phyloP scores from a whole-genome alignment of 2,329 filamentous ascomycete genomes.

The Venturia carpophila region DNA sequence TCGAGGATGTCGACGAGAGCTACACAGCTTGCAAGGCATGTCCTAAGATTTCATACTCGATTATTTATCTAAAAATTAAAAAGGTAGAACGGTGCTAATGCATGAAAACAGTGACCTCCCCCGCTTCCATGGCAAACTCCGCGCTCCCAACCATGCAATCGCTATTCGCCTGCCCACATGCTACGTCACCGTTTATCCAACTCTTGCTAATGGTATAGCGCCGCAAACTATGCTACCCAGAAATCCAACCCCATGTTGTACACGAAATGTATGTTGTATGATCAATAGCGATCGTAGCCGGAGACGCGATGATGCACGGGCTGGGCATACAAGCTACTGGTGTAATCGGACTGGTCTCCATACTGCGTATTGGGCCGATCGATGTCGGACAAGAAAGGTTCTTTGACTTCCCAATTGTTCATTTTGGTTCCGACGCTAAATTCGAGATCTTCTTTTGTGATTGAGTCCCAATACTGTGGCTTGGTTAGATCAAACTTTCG shows the following conservation, averaged over 20 bases:
- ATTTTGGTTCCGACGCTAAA: conserved; percentile 93
- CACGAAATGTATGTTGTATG: background rate
- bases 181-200: background rate
- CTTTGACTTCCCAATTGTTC: conserved; percentile 98
- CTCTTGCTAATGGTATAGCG: background rate
- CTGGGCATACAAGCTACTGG: conserved; percentile 39
- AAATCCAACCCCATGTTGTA: background rate
- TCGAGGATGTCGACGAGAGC: background rate
- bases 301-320: conserved; percentile 21
- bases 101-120: background rate
- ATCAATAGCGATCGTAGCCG: conserved; percentile 19
- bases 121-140: background rate
- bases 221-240: background rate
- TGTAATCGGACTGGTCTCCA: conserved; percentile 56
- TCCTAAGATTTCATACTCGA: background rate
- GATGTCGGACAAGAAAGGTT: conserved; percentile 66
- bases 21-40: background rate
- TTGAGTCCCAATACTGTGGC: conserved; percentile 91
- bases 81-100: background rate
- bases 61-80: background rate
- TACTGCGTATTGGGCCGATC: conserved; percentile 68
- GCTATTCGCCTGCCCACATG: background rate
- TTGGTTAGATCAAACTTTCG: background rate
- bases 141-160: background rate
- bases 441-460: conserved; percentile 95